Conservation (phyloP, 768 basidiomycete species). For the Strobilomyces dryophilus region DNA sequence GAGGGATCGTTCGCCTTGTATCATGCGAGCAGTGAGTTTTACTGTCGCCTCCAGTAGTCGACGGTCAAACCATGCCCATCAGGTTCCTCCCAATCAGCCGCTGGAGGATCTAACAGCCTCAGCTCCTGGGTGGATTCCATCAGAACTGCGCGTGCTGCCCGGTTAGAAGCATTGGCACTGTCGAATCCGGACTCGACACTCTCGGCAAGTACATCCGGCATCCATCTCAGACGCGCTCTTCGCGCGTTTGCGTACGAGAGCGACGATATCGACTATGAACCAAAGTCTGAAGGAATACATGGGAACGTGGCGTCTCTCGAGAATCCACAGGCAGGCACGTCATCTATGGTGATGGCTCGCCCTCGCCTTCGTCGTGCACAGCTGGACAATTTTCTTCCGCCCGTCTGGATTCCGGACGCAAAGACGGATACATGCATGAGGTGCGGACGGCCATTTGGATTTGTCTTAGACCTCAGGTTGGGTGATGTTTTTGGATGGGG, state of each 20-base stretch:
- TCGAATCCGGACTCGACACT: slow-evolving; percentile 79
- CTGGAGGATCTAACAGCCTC: slow-evolving; percentile 16
- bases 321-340: neutral
- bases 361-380: slow-evolving; percentile 24
- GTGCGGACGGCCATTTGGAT: slow-evolving; percentile 72
- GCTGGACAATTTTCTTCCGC: slow-evolving; percentile 68
- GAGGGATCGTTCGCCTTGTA: slow-evolving; percentile 74
- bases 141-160: slow-evolving; percentile 62
- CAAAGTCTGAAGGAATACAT: slow-evolving; percentile 42
- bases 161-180: slow-evolving; percentile 66
- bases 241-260: slow-evolving; percentile 62
- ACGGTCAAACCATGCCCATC: neutral
- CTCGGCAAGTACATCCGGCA: slow-evolving; percentile 70
- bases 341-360: neutral
- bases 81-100: slow-evolving; percentile 3
- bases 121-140: slow-evolving; percentile 68
- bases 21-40: slow-evolving; percentile 42
- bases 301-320: slow-evolving; percentile 34
- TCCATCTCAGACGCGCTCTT: slow-evolving; percentile 68
- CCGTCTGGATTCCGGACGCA: slow-evolving; percentile 89
- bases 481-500: slow-evolving; percentile 28
- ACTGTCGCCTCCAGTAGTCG: neutral
- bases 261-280: slow-evolving; percentile 29
- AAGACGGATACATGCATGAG: slow-evolving; percentile 84
- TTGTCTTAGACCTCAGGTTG: slow-evolving; percentile 25